Percentiles rank a stretch among this genome's conserved stretches.
These are phyloP conservation scores for Alternaria longipes DNA, from an alignment of 2,329 filamentous ascomycete species.

Conservation along the genomic window DNA sequence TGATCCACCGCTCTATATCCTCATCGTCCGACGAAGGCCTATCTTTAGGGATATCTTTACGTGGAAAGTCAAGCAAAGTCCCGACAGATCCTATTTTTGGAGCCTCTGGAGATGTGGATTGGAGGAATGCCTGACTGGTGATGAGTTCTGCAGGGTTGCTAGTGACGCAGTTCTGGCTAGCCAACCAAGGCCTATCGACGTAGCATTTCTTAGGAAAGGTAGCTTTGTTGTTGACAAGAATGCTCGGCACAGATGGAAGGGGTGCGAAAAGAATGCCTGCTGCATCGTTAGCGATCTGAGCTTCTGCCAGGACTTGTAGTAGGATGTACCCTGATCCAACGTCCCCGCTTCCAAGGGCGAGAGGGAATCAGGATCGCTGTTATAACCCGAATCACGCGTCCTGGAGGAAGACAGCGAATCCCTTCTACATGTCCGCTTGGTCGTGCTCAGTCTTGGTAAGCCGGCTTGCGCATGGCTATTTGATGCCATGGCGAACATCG, in stretches of 20 bases:
- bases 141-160: conserved; percentile 6
- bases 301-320: background rate
- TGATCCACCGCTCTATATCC: conserved; percentile 38
- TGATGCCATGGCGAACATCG: conserved; percentile 23
- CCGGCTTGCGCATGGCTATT: conserved; percentile 13
- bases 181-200: conserved; percentile 2
- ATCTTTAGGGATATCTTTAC: background rate
- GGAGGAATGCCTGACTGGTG: background rate
- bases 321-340: conserved; percentile 27
- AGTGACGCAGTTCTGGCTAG: background rate
- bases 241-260: conserved; percentile 15
- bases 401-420: conserved; percentile 40
- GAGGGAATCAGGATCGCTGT: conserved; percentile 39
- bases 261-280: conserved; percentile 16
- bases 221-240: conserved; percentile 13
- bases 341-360: conserved; percentile 35
- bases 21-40: conserved; percentile 19
- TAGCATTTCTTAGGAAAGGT: conserved; percentile 17
- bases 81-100: background rate
- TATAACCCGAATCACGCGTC: conserved; percentile 45
- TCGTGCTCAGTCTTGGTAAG: conserved; percentile 31
- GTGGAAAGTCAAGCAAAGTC: background rate
- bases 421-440: conserved; percentile 29
- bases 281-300: conserved; percentile 15
- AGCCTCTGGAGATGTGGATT: background rate